These are phyloP conservation scores for Choiromyces venosus DNA, from an alignment of 495 filamentous ascomycete species.

Conservation along the genomic window DNA sequence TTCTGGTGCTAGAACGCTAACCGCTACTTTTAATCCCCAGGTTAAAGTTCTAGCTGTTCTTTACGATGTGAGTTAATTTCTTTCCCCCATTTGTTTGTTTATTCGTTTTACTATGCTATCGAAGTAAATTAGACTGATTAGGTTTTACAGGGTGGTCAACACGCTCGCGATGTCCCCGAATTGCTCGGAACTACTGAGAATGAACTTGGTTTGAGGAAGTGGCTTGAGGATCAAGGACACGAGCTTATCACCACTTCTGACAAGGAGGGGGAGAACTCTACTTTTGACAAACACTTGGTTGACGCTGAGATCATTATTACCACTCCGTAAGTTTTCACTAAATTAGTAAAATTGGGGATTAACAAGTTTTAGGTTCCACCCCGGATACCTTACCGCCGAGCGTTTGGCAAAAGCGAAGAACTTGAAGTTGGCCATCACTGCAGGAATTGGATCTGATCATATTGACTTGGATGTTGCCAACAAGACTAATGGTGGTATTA, in stretches of 20 bases:
- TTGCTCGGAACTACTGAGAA: slow-evolving; percentile 96
- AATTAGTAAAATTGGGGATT: not conserved
- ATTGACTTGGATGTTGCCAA: slow-evolving; percentile 96
- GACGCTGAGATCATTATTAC: slow-evolving; percentile 99
- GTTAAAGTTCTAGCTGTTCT: slow-evolving; percentile 70
- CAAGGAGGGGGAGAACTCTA: slow-evolving; percentile 91
- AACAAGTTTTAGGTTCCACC: slow-evolving; percentile 71
- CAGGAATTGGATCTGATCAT: slow-evolving; percentile 97
- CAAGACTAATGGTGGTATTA: slow-evolving; percentile 96
- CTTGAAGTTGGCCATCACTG: slow-evolving; percentile 91
- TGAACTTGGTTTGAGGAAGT: slow-evolving; percentile 91
- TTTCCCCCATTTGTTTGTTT: not conserved
- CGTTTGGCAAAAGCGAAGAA: slow-evolving; percentile 98
- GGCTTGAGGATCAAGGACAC: slow-evolving; percentile 94
- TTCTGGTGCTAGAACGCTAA: slow-evolving; percentile 46
- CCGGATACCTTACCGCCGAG: slow-evolving; percentile 93
- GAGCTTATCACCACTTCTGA: slow-evolving; percentile 93
- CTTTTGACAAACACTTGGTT: slow-evolving; percentile 88
- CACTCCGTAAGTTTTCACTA: slow-evolving; percentile 69
- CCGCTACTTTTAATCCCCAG: slow-evolving; percentile 51
- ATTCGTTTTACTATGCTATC: slow-evolving; percentile 2
- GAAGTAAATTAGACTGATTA: slow-evolving; percentile 9
- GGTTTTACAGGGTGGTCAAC: slow-evolving; percentile 55
- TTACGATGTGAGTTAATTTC: slow-evolving; percentile 60
- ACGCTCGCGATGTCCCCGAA: slow-evolving; percentile 69